A percentile compares a stretch with the other conserved stretches of the same genome.
These are phyloP conservation scores for Dactylonectria macrodidyma DNA, from an alignment of 2,329 filamentous ascomycete genomes.

Conservation along the genomic window DNA sequence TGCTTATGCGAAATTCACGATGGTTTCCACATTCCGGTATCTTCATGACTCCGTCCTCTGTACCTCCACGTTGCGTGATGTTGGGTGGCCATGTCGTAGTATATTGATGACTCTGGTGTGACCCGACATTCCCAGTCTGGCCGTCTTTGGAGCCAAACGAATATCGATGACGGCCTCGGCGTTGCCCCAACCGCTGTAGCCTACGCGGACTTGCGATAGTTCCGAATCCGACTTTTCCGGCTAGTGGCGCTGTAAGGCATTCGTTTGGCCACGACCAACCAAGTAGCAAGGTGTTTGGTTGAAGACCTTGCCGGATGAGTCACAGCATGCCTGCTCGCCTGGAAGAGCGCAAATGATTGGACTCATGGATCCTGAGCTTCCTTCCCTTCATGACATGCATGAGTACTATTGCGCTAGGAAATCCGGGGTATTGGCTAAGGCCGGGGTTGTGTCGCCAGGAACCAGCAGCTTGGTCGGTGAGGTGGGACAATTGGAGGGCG, in stretches of 20 bases:
- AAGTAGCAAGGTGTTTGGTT: too few species aligned
- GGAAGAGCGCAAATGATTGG: background rate
- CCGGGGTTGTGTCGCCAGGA: slow-evolving; percentile 12
- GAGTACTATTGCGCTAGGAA: slow-evolving; percentile 18
- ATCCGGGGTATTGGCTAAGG: slow-evolving; percentile 13
- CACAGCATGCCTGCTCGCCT: slow-evolving; percentile 11
- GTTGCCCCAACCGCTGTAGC: background rate
- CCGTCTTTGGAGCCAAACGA: background rate
- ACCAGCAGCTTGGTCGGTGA: background rate
- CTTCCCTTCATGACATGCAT: slow-evolving; percentile 21
- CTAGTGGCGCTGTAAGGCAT: too few species aligned
- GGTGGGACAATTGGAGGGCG: background rate
- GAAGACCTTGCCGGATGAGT: slow-evolving; percentile 7
- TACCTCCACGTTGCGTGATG: slow-evolving; percentile 33
- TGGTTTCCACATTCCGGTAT: slow-evolving; percentile 63
- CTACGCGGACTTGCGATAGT: background rate
- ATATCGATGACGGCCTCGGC: background rate
- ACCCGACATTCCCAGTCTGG: background rate
- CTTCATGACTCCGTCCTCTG: slow-evolving; percentile 22
- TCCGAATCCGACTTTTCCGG: too few species aligned
- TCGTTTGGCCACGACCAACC: too few species aligned
- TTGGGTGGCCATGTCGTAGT: slow-evolving; percentile 23
- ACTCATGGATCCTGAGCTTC: slow-evolving; percentile 3
- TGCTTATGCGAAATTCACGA: slow-evolving; percentile 73
- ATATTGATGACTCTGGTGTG: background rate